Base-by-base conservation (phyloP, 768 basidiomycete species). In the Boletus eberwhitei region DNA sequence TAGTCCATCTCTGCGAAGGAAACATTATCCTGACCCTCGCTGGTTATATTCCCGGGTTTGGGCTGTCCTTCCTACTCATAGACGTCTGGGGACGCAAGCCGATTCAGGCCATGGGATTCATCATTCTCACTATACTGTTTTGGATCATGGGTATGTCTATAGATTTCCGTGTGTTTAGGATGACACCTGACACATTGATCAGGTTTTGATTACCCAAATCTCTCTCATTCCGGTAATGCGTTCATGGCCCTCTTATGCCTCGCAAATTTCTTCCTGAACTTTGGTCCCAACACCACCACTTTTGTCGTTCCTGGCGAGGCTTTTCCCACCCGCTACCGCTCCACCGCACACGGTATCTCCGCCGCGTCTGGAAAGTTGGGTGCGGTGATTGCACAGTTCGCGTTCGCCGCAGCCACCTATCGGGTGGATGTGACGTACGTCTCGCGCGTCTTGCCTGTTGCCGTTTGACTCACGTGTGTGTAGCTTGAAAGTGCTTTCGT, bases 191-290 rank as follows among this genome's bases (percentile, higher is more conserved):
- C 40, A 16, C 44, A 61, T 14, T 29, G 21, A 42, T 46, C 48
- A 85, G 85, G 86, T 56, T 89, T 88, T 67, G 85, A 29, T 9
- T 29, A 29, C 29, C 2, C 9, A 29, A 8, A 29, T 9, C 1
- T 29, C 29, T 29, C 29, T 9, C 29, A 29, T 9, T 32, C 31
- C 11, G 66, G 71, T 13, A 74, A 55, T 13, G 86, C 77, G 6
- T 88, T 92, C 67, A 81, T 89, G 48, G 84, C 84, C 70, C 77
- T 89, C 24, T 91, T 91, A 74, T 88, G 88, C 68, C 72, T 92
- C 17, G 79, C 88, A 62, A 86, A 87, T 68, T 90, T 90, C 74
- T 89, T 90, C 84, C 86, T 88, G 74, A 91, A 92, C 71, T 91
- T 89, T 58, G 89, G 87, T 0, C 87, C 85, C 13, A 88, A 90